A percentile compares a stretch with the other conserved stretches of the same genome.
Evolutionary conservation across 805 yeast species (phyloP).

Genomic region (Torulaspora franciscae): DNA sequence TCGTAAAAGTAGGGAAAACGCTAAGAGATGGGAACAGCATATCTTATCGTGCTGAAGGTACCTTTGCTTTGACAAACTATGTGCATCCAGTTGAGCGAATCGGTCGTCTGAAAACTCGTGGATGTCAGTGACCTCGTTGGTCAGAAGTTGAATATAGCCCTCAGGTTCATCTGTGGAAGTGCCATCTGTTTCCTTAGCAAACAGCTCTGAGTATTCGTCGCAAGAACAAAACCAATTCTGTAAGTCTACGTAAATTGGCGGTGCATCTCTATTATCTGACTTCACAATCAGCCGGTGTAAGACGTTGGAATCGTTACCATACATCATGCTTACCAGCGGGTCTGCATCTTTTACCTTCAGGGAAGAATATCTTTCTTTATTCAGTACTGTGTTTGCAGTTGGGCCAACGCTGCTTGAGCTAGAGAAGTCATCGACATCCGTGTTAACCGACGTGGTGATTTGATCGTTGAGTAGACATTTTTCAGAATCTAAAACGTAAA

Average conservation of each 20-base stretch:
- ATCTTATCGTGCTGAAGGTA: constrained; percentile 26
- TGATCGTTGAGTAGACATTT: not conserved
- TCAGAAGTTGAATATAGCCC: constrained; percentile 5
- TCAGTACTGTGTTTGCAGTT: not conserved
- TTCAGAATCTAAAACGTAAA: constrained; percentile 23
- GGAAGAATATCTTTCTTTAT: not conserved
- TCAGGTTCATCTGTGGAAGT: not conserved
- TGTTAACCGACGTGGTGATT: constrained; percentile 2
- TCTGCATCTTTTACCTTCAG: constrained; percentile 1
- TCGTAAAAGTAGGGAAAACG: constrained; percentile 28
- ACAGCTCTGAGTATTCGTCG: constrained; percentile 26
- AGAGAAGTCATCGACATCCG: constrained; percentile 6
- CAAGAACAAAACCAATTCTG: constrained; percentile 35
- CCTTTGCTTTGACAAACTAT: constrained; percentile 26
- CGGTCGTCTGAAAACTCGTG: constrained; percentile 26
- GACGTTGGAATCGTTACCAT: constrained; percentile 15
- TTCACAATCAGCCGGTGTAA: constrained; percentile 26
- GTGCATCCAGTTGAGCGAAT: constrained; percentile 29
- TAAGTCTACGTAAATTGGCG: constrained; percentile 31
- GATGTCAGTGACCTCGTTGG: constrained; percentile 19
- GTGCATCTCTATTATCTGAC: constrained; percentile 13
- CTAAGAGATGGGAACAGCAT: constrained; percentile 34
- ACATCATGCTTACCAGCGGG: constrained; percentile 11
- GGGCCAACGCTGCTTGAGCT: not conserved
- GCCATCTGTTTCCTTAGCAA: constrained; percentile 11